These are phyloP conservation scores for Rhodosporidiobolus sp. DNA, from an alignment of 768 basidiomycete genomes.

Conservation along the genomic window DNA sequence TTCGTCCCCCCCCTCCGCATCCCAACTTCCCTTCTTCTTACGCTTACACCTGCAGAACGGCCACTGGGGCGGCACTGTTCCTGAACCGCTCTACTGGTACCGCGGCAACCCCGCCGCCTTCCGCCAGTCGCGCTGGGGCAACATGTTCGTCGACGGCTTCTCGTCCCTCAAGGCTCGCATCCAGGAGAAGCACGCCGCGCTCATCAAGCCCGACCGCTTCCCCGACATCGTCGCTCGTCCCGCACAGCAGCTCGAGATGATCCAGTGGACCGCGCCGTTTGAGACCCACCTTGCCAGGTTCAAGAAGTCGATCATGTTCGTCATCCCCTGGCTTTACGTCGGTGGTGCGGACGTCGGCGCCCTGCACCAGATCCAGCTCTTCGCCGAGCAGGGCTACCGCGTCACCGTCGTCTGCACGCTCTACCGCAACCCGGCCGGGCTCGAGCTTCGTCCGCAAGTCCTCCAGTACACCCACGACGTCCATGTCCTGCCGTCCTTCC, in stretches of 20 bases:
- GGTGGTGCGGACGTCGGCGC: conserved; percentile 37
- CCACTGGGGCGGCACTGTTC: conserved; percentile 35
- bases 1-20: background rate
- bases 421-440: conserved; percentile 20
- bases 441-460: conserved; percentile 37
- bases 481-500: conserved; percentile 38
- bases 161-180: conserved; percentile 20
- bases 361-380: conserved; percentile 35
- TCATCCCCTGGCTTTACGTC: conserved; percentile 34
- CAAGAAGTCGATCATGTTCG: conserved; percentile 25
- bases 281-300: conserved; percentile 8
- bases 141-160: conserved; percentile 31
- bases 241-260: conserved; percentile 27
- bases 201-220: background rate
- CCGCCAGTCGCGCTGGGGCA: conserved; percentile 30
- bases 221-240: conserved; percentile 6
- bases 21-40: background rate
- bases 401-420: conserved; percentile 40
- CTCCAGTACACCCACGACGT: conserved; percentile 42
- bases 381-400: conserved; percentile 34
- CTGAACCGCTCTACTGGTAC: conserved; percentile 37
- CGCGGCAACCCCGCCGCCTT: conserved; percentile 33
- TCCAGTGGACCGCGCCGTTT: conserved; percentile 27
- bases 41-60: background rate
- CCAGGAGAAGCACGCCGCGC: conserved; percentile 22